phyloP scores from a whole-genome alignment of 495 filamentous ascomycete species.

The Trichoderma orchidacearum region DNA sequence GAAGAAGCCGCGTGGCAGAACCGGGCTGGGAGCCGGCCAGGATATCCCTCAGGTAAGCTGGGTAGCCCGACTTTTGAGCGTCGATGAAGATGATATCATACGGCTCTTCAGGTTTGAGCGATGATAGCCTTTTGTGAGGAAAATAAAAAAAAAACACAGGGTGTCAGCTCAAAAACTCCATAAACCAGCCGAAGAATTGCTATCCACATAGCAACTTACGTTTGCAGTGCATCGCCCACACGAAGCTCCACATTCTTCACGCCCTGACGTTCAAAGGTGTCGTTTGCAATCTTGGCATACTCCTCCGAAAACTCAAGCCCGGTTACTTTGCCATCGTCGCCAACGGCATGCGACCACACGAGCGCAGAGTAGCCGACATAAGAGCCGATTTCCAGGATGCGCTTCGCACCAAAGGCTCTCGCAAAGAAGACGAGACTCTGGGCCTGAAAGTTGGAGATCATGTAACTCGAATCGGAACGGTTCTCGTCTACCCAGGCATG shows the following conservation, averaged over 20 bases:
- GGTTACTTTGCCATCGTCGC: constrained; percentile 20
- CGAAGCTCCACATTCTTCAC: constrained; percentile 17
- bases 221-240: constrained; percentile 19
- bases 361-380: constrained; percentile 22
- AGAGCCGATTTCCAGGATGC: constrained; percentile 23
- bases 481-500: constrained; percentile 13
- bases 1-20: constrained; percentile 14
- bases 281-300: constrained; percentile 14
- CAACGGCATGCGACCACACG: constrained; percentile 18
- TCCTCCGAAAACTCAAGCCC: constrained; percentile 18
- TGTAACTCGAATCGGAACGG: constrained; percentile 13
- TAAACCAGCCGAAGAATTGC: too few species aligned
- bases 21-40: constrained; percentile 13
- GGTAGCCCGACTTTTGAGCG: constrained; percentile 22
- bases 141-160: too few species aligned
- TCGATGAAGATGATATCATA: constrained; percentile 28
- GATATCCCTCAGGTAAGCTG: constrained; percentile 14
- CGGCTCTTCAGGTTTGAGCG: constrained; percentile 15
- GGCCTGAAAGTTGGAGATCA: constrained; percentile 20
- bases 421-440: constrained; percentile 16
- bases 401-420: constrained; percentile 17
- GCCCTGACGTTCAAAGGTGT: constrained; percentile 12
- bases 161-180: too few species aligned
- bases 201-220: too few species aligned
- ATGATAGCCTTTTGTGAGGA: constrained; percentile 12